Base-by-base conservation (phyloP, 352 stramenopile species). In the Globisporangium irregulare region DNA sequence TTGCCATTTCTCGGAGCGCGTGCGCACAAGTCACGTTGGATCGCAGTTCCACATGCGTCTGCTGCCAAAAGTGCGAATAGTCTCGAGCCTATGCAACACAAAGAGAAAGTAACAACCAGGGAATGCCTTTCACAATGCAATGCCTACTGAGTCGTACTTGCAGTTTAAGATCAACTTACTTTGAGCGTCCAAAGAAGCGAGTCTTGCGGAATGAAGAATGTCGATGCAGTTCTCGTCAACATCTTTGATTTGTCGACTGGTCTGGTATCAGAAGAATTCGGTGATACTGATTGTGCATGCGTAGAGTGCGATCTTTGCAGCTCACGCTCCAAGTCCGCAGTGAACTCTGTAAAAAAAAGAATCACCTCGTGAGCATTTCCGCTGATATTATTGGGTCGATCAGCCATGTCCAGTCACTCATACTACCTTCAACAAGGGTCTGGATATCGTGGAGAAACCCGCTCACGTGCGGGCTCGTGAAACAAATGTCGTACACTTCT, bases 371-470 rank as follows among this genome's bases (percentile, higher is more conserved):
- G 1, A 50, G 18, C 4, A 48, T 48, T 48, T 18, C 41, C 29
- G 29, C 7, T 6, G 6, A n/a, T 48, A n/a, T 50, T 20, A 22
- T 3, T 8, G 41, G 43, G 15, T 50, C 22, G 43, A 50, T 7
- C 43, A 50, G 15, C 6, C 43, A 24, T 6, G 9, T 27, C 14
- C 55, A 27, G 1, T 25, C 29, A 20, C 8, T 20, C 18, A 20
- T 25, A 12, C 1, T 63, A 89, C 84, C 78, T 75, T 87, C 53
- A 3, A 86, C 69, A 18, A 83, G 60, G 4, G 68, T 53, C 46
- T 91, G 76, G 50, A 92, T 66, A 41, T 79, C 77, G 50, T 90
- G 84, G 4, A 90, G 71, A 56, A 81, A 79, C 3, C 80, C 77
- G 36, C 82, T 86, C 41, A 90, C 74, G 38, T 69, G 74, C 8